phyloP scores from a whole-genome alignment of 495 filamentous ascomycete species.

The Aspergillus ostianus region DNA sequence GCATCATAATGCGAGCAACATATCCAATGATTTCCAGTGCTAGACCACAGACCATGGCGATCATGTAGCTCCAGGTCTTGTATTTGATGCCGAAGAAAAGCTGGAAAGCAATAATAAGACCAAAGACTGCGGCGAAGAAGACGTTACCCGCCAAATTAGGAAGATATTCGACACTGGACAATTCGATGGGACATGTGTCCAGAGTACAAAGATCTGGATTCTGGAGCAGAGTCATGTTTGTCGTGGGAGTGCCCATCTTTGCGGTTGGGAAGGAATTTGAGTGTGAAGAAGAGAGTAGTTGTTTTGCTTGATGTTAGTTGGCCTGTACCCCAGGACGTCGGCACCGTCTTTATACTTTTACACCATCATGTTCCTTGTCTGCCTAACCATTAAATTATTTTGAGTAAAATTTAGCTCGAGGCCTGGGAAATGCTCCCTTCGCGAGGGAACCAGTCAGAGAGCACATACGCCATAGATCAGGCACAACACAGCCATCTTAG shows the following conservation, averaged over 20 bases:
- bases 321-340: background rate
- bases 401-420: background rate
- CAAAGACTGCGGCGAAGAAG: conserved; percentile 32
- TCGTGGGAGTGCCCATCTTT: background rate
- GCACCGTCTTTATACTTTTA: background rate
- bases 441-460: background rate
- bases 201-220: conserved; percentile 27
- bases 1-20: conserved; percentile 26
- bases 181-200: conserved; percentile 35
- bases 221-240: background rate
- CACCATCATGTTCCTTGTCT: background rate
- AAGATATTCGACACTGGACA: conserved; percentile 31
- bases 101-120: conserved; percentile 25
- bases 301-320: background rate
- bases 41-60: conserved; percentile 26
- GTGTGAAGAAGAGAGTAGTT: background rate
- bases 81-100: conserved; percentile 26
- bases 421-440: background rate
- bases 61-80: conserved; percentile 31
- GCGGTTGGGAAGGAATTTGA: background rate
- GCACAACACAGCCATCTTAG: background rate
- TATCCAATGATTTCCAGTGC: conserved; percentile 40
- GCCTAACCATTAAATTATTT: background rate
- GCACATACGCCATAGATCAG: background rate
- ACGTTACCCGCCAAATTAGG: conserved; percentile 39